Base-by-base conservation (phyloP, 73 alveolate genomes). In the Stentor coeruleus region DNA sequence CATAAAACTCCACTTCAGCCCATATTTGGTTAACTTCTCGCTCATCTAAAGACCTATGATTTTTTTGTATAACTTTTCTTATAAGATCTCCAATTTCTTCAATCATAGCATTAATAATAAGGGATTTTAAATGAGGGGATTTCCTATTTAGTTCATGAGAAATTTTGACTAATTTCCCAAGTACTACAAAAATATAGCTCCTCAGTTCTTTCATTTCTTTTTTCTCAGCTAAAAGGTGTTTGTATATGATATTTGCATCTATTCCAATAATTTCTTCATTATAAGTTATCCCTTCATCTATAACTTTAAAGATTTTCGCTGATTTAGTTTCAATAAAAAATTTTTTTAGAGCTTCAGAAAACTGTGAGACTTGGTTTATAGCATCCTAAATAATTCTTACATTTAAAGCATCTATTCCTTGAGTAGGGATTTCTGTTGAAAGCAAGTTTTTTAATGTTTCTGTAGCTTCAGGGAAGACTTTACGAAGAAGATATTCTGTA, bases 61-160 rank as follows among this genome's bases (percentile, higher is more conserved):
- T 37, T 2, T 20, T 31, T 2, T 66, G 79, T 28, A 66, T 66
- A 31, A 20, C 33, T 66, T 31, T 20, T 33, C 79, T 66, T 40
- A 20, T 14, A 20, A 26, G 15, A 31, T 66, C n/a, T 28, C 26
- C 39, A 40, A 66, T 33, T 66, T 66, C 79, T 26, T 66, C 79
- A 66, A 31, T 15, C 1, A 66, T 20, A 2, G n/a, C 15, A 14
- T 20, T 20, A 20, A 20, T 26, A 28, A 66, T 20, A 28, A 28
- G 49, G 11, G n/a, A 28, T 31, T 31, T 66, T 66, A 66, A 66
- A 66, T 66, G 40, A 66, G 79, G 79, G 36, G 40, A 20, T 66
- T 66, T 66, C 33, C 79, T 66, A 28, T 20, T 66, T 26, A 66
- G 37, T 66, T 66, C 42, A 20, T 26, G n/a, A 66, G 15, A 14